Percentiles rank a stretch among this genome's conserved stretches.
Conservation (phyloP, 768 basidiomycete species). For the Leccinum obscurum region DNA sequence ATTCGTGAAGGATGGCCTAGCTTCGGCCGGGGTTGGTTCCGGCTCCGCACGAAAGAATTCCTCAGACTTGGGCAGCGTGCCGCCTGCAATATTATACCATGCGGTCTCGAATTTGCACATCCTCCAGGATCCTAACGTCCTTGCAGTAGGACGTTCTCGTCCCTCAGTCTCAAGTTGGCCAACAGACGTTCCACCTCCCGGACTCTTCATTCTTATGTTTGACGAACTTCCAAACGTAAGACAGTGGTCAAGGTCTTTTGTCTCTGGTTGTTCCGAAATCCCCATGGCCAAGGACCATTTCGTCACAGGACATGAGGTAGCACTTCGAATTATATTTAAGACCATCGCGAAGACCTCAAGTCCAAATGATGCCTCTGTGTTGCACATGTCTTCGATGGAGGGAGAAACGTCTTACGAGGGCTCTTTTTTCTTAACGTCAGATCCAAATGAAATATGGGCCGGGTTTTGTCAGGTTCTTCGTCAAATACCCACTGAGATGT, state of each 20-base stretch:
- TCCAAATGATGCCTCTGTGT: background rate
- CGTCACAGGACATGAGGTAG: conserved; percentile 44
- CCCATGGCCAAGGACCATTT: conserved; percentile 54
- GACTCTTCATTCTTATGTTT: conserved; percentile 58
- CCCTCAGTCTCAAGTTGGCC: conserved; percentile 50
- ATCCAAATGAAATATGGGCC: conserved; percentile 54
- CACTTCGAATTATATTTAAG: conserved; percentile 42
- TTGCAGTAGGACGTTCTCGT: conserved; percentile 31
- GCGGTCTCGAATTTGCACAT: conserved; percentile 61
- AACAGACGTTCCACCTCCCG: conserved; percentile 55
- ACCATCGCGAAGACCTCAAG: conserved; percentile 18
- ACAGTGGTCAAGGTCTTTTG: conserved; percentile 57
- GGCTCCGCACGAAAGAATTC: conserved; percentile 9
- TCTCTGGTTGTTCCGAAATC: conserved; percentile 36
- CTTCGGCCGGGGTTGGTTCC: conserved; percentile 27
- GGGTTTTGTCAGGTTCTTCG: conserved; percentile 47
- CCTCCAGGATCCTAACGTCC: conserved; percentile 51
- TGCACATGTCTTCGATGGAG: conserved; percentile 4
- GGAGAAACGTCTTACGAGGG: conserved; percentile 3
- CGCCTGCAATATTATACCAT: conserved; percentile 58
- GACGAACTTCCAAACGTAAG: conserved; percentile 50
- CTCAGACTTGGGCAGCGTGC: conserved; percentile 40
- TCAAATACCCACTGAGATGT: conserved; percentile 48
- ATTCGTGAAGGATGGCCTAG: conserved; percentile 50
- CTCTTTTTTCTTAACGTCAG: conserved; percentile 36